These are phyloP conservation scores for Rubia occidens DNA, from an alignment of 305 asterid species.

Conservation along the genomic window DNA sequence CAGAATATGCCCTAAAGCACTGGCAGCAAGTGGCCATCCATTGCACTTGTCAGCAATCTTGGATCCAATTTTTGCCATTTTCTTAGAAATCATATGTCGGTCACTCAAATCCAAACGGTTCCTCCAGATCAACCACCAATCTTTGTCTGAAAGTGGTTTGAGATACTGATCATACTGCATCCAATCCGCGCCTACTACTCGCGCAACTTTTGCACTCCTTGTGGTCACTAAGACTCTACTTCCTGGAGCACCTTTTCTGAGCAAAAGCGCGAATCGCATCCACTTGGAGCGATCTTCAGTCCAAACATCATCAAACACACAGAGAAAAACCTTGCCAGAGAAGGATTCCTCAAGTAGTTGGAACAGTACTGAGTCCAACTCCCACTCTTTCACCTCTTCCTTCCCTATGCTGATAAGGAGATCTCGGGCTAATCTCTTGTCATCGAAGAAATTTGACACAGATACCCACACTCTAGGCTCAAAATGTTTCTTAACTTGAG, in stretches of 20 bases:
- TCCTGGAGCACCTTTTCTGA: slow-evolving; percentile 10
- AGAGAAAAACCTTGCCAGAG: slow-evolving; percentile 20
- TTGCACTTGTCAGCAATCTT: slow-evolving; percentile 22
- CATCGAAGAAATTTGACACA: slow-evolving; percentile 1
- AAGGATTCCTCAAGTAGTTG: neutral
- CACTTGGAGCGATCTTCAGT: slow-evolving; percentile 21
- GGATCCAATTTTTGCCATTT: slow-evolving; percentile 8
- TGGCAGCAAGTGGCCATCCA: slow-evolving; percentile 11
- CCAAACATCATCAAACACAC: slow-evolving; percentile 33
- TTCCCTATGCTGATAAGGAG: neutral
- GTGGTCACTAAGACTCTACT: slow-evolving; percentile 32
- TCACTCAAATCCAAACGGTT: neutral
- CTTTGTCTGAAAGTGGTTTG: slow-evolving; percentile 6
- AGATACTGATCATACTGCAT: neutral
- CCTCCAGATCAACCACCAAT: slow-evolving; percentile 20
- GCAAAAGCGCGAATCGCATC: slow-evolving; percentile 15
- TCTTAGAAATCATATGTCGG: neutral
- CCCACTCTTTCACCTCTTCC: neutral
- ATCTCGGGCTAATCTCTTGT: neutral
- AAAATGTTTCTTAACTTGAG: neutral
- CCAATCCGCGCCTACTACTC: slow-evolving; percentile 12
- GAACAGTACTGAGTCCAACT: neutral
- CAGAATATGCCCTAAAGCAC: slow-evolving; percentile 18
- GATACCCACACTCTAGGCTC: neutral
- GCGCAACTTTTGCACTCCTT: slow-evolving; percentile 22